A percentile compares a stretch with the other conserved stretches of the same genome.
Evolutionary conservation across 148 eudicot genomes (phyloP).

Genomic region (Rhododendron ovatum): DNA sequence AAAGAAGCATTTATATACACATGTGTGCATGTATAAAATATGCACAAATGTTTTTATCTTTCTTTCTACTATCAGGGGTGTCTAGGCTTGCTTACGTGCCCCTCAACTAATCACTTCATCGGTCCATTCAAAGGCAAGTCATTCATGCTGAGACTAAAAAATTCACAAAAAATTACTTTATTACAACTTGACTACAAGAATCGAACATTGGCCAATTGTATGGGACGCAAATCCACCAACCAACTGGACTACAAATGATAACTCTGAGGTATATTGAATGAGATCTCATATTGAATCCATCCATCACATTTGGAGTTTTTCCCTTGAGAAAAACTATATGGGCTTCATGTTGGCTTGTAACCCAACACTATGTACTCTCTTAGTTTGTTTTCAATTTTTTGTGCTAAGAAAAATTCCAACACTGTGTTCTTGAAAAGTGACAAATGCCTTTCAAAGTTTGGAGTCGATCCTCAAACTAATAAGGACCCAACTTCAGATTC

Average conservation of each 20-base stretch:
- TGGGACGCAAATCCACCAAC: neutral
- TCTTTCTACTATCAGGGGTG: no score
- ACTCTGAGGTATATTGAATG: neutral
- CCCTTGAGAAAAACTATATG: slow-evolving; percentile 7
- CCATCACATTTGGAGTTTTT: slow-evolving; percentile 1
- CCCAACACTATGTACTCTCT: slow-evolving; percentile 27
- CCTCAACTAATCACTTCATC: no score
- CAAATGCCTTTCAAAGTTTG: slow-evolving; percentile 8
- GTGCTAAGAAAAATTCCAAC: neutral
- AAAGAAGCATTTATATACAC: neutral
- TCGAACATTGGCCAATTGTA: no score
- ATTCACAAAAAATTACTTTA: neutral
- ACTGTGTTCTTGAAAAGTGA: slow-evolving; percentile 8
- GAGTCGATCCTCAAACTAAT: neutral
- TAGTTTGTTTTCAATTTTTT: slow-evolving; percentile 7
- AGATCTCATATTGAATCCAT: neutral
- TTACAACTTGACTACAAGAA: no score
- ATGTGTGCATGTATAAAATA: neutral
- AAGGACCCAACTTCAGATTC: neutral
- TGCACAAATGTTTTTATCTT: neutral
- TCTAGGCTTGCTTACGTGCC: no score
- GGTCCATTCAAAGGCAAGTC: neutral
- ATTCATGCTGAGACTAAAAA: neutral
- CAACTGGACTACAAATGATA: neutral
- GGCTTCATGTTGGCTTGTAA: slow-evolving; percentile 25